Evolutionary conservation across 192 early-diverging fungal species (phyloP).

Genomic region (Jimgerdemannia flammicorona): DNA sequence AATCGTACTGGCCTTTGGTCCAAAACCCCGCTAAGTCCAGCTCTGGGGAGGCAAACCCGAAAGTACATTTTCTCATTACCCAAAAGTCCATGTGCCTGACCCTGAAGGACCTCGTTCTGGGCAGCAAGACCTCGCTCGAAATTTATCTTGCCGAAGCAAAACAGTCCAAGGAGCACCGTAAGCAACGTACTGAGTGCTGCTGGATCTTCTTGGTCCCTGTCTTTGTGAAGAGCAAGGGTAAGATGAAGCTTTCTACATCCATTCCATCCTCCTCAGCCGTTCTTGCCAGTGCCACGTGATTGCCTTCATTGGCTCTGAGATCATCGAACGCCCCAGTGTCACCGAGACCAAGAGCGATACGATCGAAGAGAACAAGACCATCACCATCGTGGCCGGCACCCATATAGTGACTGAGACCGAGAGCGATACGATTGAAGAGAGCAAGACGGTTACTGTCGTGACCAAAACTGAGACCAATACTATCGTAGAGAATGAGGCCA

Average conservation of each 20-base stretch:
- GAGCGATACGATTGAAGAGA: too few species aligned
- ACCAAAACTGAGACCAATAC: too few species aligned
- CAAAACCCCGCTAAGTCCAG: background rate
- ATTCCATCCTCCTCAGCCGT: background rate
- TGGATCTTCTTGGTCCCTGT: background rate
- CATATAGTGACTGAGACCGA: background rate
- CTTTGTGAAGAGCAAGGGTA: background rate
- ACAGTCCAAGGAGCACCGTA: background rate
- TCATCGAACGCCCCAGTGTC: too few species aligned
- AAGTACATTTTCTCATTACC: background rate
- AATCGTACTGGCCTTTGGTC: background rate
- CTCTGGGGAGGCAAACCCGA: background rate
- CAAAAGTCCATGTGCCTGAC: background rate
- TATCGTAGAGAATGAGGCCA: too few species aligned
- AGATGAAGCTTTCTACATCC: background rate
- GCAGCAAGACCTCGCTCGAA: background rate
- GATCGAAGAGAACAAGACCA: too few species aligned
- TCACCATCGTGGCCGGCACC: background rate
- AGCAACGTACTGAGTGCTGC: background rate
- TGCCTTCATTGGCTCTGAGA: too few species aligned
- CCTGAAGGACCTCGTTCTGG: background rate
- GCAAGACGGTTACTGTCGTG: too few species aligned
- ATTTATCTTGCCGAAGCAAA: background rate
- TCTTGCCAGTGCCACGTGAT: too few species aligned
- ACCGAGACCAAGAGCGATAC: too few species aligned